Evolutionary conservation across 139 green algal species (phyloP), one percentile per base, ranked within the genome.

Genomic region (Chlamydomonas eustigma): DNA sequence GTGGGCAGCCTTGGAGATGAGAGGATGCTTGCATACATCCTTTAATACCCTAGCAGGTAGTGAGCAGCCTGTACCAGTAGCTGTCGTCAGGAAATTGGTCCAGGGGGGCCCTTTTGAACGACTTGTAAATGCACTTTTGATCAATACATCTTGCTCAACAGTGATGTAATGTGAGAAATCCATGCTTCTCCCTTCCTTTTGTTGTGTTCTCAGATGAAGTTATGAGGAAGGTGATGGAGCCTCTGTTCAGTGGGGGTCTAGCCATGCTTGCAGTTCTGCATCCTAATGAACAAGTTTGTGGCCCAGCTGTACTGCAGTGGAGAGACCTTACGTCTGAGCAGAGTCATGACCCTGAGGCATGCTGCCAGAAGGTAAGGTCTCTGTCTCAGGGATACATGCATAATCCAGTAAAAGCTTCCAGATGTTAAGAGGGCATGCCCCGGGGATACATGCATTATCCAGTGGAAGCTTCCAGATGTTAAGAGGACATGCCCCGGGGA

Each of bases 141-240:
- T n/a, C n/a, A n/a, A n/a, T n/a, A n/a, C n/a, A n/a, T n/a, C n/a
- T n/a, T n/a, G n/a, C n/a, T n/a, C n/a, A n/a, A n/a, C n/a, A n/a
- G n/a, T n/a, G n/a, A n/a, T n/a, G n/a, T n/a, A n/a, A n/a, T n/a
- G n/a, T n/a, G n/a, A n/a, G n/a, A n/a, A n/a, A n/a, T n/a, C n/a
- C n/a, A n/a, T n/a, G n/a, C n/a, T n/a, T n/a, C n/a, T n/a, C n/a
- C n/a, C n/a, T n/a, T n/a, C n/a, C n/a, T n/a, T n/a, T n/a, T n/a
- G n/a, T n/a, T n/a, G n/a, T n/a, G n/a, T n/a, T n/a, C 22, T 25
- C 71, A 67, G 71, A 31, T 67, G 2, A 50, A 32, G 50, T 76
- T 44, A 31, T 67, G 39, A 44, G 51, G 50, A 5, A 3, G 2
- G 71, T 76, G 71, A 25, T 76, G 25, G 71, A 67, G 44, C 71